Conservation (phyloP, 306 rosid genomes). For the Trifolium dubium region DNA sequence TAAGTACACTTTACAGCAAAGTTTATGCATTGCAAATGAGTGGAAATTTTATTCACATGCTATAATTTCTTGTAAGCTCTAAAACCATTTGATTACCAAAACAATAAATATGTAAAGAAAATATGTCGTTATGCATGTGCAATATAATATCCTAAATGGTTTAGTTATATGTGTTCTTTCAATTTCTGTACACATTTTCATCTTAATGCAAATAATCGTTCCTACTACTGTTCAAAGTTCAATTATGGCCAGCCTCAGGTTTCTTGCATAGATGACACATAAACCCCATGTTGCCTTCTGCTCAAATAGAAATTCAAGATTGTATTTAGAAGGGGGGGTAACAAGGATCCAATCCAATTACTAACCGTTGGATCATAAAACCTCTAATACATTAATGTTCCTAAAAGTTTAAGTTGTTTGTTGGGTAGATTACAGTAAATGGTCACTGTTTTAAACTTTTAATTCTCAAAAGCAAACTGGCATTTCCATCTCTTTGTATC, state of each 20-base stretch:
- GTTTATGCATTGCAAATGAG: constrained; percentile 29
- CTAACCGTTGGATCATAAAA: constrained; percentile 12
- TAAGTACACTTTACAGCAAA: constrained; percentile 51
- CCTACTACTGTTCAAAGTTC: constrained; percentile 21
- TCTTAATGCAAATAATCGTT: constrained; percentile 26
- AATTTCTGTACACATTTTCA: constrained; percentile 23
- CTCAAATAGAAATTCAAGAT: constrained; percentile 3
- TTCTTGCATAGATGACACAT: constrained; percentile 15
- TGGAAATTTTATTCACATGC: constrained; percentile 15
- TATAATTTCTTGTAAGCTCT: constrained; percentile 25
- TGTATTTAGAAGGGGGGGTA: not conserved
- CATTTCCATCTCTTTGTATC: constrained; percentile 14
- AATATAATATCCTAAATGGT: constrained; percentile 28
- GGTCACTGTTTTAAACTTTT: constrained; percentile 1
- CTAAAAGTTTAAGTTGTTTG: not conserved
- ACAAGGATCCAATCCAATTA: not conserved
- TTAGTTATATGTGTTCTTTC: constrained; percentile 12
- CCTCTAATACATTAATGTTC: not conserved
- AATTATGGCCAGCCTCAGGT: constrained; percentile 20
- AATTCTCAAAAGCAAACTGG: not conserved
- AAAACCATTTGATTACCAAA: constrained; percentile 29
- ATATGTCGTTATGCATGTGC: constrained; percentile 18
- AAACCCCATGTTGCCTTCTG: not conserved
- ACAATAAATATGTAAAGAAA: constrained; percentile 25
- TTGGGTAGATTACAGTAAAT: not conserved